Conservation (phyloP, 352 stramenopile genomes). For the Phytophthora fragariaefolia region DNA sequence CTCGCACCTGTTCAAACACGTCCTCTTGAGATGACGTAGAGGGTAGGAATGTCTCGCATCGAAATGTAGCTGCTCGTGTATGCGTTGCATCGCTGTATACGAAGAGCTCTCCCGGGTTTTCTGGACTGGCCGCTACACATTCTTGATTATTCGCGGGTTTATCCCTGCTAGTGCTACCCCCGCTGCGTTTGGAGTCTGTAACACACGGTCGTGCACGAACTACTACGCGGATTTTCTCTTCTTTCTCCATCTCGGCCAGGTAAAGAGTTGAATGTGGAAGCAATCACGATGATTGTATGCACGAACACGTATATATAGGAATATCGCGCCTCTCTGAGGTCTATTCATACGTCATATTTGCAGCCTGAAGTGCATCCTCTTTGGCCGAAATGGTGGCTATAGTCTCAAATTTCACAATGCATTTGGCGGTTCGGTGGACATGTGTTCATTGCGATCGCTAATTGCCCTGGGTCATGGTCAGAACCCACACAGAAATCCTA, state of each 20-base stretch:
- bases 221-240: conserved; percentile 73
- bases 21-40: conserved; percentile 48
- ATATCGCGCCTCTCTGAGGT: background rate
- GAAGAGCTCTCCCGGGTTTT: conserved; percentile 46
- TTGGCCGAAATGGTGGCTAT: too few relatives aligned
- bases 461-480: too few relatives aligned
- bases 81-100: conserved; percentile 48
- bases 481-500: too few relatives aligned
- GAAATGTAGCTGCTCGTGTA: conserved; percentile 59
- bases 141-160: conserved; percentile 18
- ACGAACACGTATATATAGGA: background rate
- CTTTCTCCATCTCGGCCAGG: conserved; percentile 44
- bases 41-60: conserved; percentile 64
- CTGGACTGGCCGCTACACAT: conserved; percentile 44
- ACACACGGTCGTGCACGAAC: conserved; percentile 60
- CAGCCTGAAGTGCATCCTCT: too few relatives aligned
- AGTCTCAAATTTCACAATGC: too few relatives aligned
- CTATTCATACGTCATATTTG: conserved; percentile 10
- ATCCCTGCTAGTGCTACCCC: conserved; percentile 2
- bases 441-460: too few relatives aligned
- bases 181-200: background rate
- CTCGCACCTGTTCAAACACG: conserved; percentile 59
- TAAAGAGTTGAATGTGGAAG: background rate
- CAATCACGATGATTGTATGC: background rate
- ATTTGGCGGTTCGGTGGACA: too few relatives aligned